Percentiles rank a stretch among this genome's conserved stretches.
These are phyloP conservation scores for Psidium friedrichsthalianum DNA, from an alignment of 345 rosid genomes.

Conservation along the genomic window DNA sequence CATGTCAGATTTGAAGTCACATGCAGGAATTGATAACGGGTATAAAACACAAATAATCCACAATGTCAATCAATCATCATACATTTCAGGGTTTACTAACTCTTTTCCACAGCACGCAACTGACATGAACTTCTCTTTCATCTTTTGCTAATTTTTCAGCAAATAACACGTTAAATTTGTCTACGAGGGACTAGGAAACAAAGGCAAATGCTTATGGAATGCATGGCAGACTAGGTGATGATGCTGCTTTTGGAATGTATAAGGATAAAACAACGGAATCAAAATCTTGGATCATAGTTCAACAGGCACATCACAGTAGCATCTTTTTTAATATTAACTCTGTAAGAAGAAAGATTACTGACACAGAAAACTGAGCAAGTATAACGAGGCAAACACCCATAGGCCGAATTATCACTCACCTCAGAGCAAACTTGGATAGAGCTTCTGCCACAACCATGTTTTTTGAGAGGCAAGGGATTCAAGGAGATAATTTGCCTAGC, in stretches of 20 bases:
- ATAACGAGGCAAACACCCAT: not conserved
- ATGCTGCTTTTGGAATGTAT: not conserved
- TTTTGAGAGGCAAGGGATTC: slow-evolving; percentile 41
- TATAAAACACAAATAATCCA: not conserved
- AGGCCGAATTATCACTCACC: slow-evolving; percentile 8
- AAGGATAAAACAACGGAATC: not conserved
- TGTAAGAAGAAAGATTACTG: not conserved
- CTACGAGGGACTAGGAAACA: not conserved
- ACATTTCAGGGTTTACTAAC: not conserved
- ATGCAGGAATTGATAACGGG: not conserved
- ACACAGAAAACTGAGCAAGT: not conserved
- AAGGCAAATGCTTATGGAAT: not conserved
- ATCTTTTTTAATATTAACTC: not conserved
- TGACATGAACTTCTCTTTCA: not conserved
- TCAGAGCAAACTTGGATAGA: slow-evolving; percentile 42
- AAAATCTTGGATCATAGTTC: not conserved
- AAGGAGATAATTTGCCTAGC: slow-evolving; percentile 37
- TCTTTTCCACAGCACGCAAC: not conserved
- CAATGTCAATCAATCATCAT: not conserved
- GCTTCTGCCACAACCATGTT: slow-evolving; percentile 43
- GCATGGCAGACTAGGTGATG: not conserved
- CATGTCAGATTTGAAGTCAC: not conserved
- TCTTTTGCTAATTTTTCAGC: not conserved
- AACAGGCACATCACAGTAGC: not conserved
- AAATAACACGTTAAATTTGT: not conserved